Evolutionary conservation across 2,329 filamentous ascomycete species (phyloP).

Genomic region (Aspergillus pseudoviridinutans): DNA sequence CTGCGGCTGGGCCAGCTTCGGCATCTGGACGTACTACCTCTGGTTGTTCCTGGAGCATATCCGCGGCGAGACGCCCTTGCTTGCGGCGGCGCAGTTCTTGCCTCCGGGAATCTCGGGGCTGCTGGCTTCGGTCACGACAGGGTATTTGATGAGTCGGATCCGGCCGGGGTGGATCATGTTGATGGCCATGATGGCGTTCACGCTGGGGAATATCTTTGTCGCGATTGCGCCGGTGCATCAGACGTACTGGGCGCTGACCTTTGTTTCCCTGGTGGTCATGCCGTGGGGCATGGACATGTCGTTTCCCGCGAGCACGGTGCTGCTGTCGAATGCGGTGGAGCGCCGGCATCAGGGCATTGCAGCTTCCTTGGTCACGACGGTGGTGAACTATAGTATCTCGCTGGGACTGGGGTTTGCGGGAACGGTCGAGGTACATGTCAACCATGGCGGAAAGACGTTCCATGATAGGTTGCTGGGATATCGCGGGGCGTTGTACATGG

Average conservation of each 20-base stretch:
- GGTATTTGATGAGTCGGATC: conserved; percentile 12
- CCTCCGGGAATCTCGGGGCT: conserved; percentile 11
- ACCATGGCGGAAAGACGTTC: conserved; percentile 4
- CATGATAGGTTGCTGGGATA: conserved; percentile 8
- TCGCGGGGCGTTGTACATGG: conserved; percentile 7
- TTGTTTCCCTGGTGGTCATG: conserved; percentile 3
- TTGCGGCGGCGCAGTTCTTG: conserved; percentile 7
- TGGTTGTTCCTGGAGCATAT: conserved; percentile 3
- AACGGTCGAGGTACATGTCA: conserved; percentile 10
- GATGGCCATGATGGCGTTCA: conserved; percentile 9
- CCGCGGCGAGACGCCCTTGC: background rate
- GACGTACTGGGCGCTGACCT: conserved; percentile 8
- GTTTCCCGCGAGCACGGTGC: conserved; percentile 14
- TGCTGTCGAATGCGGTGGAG: conserved; percentile 7
- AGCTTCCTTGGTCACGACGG: conserved; percentile 8
- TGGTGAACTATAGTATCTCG: conserved; percentile 13
- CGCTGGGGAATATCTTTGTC: conserved; percentile 8
- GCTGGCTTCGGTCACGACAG: conserved; percentile 7
- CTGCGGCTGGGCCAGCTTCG: conserved; percentile 40
- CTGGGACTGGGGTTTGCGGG: conserved; percentile 15
- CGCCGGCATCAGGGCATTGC: conserved; percentile 11
- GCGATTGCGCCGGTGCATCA: conserved; percentile 6
- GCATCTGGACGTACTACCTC: conserved; percentile 39
- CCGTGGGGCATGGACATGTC: conserved; percentile 11
- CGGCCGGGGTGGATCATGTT: conserved; percentile 12